These are phyloP conservation scores for Thozetella sp. DNA, from an alignment of 495 filamentous ascomycete genomes.

Conservation along the genomic window DNA sequence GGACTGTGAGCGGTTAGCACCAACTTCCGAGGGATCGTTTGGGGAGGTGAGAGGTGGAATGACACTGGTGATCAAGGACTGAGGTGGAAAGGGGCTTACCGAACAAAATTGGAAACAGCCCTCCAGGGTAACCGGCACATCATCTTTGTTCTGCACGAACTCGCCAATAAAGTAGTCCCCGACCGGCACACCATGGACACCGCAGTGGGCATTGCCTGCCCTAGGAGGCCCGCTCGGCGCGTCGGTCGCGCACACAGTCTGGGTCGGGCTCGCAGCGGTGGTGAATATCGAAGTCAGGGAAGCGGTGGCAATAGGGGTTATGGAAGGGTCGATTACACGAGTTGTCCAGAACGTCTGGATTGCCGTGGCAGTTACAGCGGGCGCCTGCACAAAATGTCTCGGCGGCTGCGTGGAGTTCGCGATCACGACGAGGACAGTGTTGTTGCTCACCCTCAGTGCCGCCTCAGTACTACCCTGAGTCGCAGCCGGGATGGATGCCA, in stretches of 20 bases:
- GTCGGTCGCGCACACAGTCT: conserved; percentile 10
- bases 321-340: conserved; percentile 9
- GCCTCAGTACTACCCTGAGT: no score
- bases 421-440: no score
- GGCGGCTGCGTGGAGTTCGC: no score
- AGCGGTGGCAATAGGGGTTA: conserved; percentile 3
- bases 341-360: conserved; percentile 6
- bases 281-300: neutral
- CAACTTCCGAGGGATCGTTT: neutral
- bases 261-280: conserved; percentile 4
- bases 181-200: conserved; percentile 16
- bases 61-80: neutral
- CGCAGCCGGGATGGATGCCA: no score
- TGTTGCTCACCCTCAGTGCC: no score
- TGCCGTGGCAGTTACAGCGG: neutral
- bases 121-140: conserved; percentile 12
- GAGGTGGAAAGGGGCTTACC: conserved; percentile 16
- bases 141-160: conserved; percentile 11
- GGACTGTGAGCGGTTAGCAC: conserved; percentile 9
- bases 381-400: neutral
- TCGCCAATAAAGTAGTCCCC: conserved; percentile 17
- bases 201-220: conserved; percentile 14
- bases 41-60: neutral
- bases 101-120: conserved; percentile 23
- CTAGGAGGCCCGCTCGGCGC: conserved; percentile 11